Conservation (phyloP, 2,329 filamentous ascomycete species). For the Mariannaea elegans region DNA sequence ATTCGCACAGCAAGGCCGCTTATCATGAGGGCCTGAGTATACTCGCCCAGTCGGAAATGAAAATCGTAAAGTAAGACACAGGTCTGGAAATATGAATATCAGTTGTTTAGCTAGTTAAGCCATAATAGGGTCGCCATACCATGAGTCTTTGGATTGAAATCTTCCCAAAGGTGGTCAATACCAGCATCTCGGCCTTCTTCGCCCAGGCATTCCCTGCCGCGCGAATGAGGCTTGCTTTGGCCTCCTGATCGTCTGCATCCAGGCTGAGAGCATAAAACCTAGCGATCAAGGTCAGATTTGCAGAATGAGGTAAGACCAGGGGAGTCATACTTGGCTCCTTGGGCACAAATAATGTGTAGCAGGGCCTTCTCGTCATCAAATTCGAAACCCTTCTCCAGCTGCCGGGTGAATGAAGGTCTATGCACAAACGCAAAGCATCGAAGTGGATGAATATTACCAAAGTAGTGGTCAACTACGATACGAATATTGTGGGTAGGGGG, state of each 20-base stretch:
- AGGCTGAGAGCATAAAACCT: slow-evolving; percentile 48
- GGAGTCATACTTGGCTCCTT: slow-evolving; percentile 47
- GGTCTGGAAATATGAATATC: slow-evolving; percentile 37
- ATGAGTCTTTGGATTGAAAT: slow-evolving; percentile 51
- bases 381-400: slow-evolving; percentile 48
- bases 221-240: slow-evolving; percentile 42
- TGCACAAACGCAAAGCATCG: slow-evolving; percentile 53
- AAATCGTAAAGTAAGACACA: slow-evolving; percentile 52
- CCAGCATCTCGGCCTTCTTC: slow-evolving; percentile 46
- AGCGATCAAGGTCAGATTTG: slow-evolving; percentile 16
- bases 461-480: slow-evolving; percentile 49
- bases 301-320: background rate
- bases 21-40: slow-evolving; percentile 51
- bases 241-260: slow-evolving; percentile 42
- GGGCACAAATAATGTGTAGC: slow-evolving; percentile 49
- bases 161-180: slow-evolving; percentile 50
- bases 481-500: slow-evolving; percentile 47
- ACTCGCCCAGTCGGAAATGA: slow-evolving; percentile 50
- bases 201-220: slow-evolving; percentile 51
- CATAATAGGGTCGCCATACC: slow-evolving; percentile 35
- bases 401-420: slow-evolving; percentile 50
- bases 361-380: slow-evolving; percentile 49
- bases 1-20: slow-evolving; percentile 53
- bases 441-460: slow-evolving; percentile 51
- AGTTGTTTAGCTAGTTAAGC: background rate